A percentile compares a stretch with the other conserved stretches of the same genome.
phyloP scores from a whole-genome alignment of 1,284 basidiomycete genomes.

The Ceratobasidium sp. region DNA sequence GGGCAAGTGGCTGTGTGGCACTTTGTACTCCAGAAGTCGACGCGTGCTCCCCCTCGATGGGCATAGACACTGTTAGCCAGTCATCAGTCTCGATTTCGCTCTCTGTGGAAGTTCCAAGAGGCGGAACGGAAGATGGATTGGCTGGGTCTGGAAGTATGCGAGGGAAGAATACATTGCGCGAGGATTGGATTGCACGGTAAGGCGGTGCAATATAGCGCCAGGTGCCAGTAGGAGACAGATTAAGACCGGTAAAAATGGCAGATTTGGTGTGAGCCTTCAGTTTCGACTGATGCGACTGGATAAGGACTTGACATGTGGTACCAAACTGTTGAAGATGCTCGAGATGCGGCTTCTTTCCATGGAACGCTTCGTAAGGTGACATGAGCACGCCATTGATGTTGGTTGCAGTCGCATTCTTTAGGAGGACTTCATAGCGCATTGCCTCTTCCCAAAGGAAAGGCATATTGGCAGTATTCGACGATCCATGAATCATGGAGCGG shows the following conservation, averaged over 20 bases:
- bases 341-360: not conserved
- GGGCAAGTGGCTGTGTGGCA: not conserved
- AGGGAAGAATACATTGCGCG: too few species aligned
- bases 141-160: too few species aligned
- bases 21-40: not conserved
- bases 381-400: not conserved
- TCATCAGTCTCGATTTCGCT: too few species aligned
- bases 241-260: not conserved
- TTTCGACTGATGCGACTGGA: not conserved
- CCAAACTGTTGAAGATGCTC: not conserved
- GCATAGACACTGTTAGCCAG: too few species aligned
- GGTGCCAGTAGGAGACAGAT: not conserved
- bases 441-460: constrained; percentile 30
- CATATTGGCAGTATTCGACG: not conserved
- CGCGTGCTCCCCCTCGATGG: not conserved
- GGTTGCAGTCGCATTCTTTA: not conserved
- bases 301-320: not conserved
- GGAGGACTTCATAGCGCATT: not conserved
- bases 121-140: too few species aligned
- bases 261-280: not conserved
- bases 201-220: too few species aligned
- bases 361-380: not conserved
- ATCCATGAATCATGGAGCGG: not conserved
- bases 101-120: too few species aligned
- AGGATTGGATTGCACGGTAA: too few species aligned